phyloP scores from a whole-genome alignment of 2,329 filamentous ascomycete species.

The Cytospora chrysosperma region DNA sequence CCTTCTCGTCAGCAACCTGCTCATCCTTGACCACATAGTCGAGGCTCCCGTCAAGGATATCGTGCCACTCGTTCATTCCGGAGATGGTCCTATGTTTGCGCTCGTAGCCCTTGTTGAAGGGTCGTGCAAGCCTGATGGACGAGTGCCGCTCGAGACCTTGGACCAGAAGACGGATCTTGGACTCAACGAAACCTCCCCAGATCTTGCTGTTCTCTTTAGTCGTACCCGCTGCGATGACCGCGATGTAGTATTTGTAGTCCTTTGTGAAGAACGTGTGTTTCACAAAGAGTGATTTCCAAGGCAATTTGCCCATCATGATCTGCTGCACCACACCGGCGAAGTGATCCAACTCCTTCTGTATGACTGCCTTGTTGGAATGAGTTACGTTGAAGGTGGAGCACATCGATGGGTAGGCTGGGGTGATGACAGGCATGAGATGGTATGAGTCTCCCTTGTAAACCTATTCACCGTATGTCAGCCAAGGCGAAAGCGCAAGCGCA shows the following conservation, averaged over 20 bases:
- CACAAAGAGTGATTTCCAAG: constrained; percentile 85
- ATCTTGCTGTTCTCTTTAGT: constrained; percentile 80
- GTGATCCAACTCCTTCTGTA: constrained; percentile 77
- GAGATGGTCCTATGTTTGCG: constrained; percentile 68
- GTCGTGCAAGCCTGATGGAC: constrained; percentile 79
- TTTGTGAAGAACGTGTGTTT: constrained; percentile 92
- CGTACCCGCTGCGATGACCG: constrained; percentile 77
- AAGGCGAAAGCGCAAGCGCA: neutral
- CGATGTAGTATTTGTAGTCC: constrained; percentile 94
- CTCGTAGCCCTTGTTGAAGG: constrained; percentile 91
- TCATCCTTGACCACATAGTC: constrained; percentile 42
- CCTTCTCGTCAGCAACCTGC: constrained; percentile 34
- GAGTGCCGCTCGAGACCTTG: constrained; percentile 77
- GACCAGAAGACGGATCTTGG: constrained; percentile 84
- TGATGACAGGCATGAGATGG: constrained; percentile 98
- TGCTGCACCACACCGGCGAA: constrained; percentile 74
- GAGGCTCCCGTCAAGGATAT: constrained; percentile 55
- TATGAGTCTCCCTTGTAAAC: constrained; percentile 77
- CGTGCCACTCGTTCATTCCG: constrained; percentile 48
- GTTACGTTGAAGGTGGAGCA: constrained; percentile 95
- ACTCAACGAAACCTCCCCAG: constrained; percentile 92
- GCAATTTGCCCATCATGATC: constrained; percentile 73
- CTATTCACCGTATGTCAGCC: constrained; percentile 38
- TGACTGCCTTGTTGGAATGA: constrained; percentile 78
- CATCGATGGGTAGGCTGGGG: constrained; percentile 96